Base-by-base conservation (phyloP, 305 asterid genomes). In the Fraxinus baroniana region DNA sequence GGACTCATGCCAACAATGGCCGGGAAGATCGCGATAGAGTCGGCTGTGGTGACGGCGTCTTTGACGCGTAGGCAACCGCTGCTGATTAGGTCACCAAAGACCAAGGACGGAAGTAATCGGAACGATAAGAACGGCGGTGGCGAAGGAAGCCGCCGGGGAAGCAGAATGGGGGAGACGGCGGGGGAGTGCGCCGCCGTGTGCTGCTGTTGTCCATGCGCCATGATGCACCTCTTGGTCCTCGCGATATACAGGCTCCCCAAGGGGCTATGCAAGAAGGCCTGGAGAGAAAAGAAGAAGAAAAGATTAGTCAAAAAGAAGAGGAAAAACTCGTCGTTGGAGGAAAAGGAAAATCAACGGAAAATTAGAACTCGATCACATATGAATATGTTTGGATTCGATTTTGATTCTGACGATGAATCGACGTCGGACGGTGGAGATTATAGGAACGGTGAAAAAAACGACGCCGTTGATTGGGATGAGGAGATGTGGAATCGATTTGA, bases 141-240 rank as follows among this genome's bases (percentile, higher is more conserved):
- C 12, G 64, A 55, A 0, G 64, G 64, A 18, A 55, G 64, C 24
- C 60, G 52, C 64, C 81, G 84, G 68, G 84, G 83, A 66, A 83
- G 90, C 62, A 81, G 85, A 80, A 76, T 83, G 12, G 97, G 97
- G 57, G 92, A 89, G 80, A 85, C 92, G 81, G 88, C 94, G 86
- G 95, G 95, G 49, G 93, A 39, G 81, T 93, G 95, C 89, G 87
- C 92, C 55, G 91, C 90, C 72, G 91, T 94, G 81, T 89, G 93
- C 77, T 94, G 97, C 78, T 94, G 97, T 85, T 92, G 91, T 28
- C 98, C 97, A 0, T 92, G 93, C 88, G 84, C 88, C 39, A 79
- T 89, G 87, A 76, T 91, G 84, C 89, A 92, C 83, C 82, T 94
- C 30, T 20, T 89, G 74, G 78, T 92, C 77, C 80, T 90, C 46